Conservation (phyloP, 768 basidiomycete species). For the Astraeus odoratus region DNA sequence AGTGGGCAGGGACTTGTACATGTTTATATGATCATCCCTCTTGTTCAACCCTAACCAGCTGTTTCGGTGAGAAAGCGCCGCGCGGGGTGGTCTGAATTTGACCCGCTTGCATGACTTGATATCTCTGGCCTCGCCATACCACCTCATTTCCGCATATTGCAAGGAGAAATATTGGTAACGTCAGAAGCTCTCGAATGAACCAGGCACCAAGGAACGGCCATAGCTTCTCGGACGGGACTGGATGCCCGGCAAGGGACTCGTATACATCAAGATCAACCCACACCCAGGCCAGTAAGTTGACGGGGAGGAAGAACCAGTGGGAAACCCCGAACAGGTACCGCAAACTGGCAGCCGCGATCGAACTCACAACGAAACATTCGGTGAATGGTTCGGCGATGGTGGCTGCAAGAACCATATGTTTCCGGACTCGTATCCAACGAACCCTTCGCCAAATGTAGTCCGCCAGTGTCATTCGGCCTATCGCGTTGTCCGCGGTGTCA, state of each 20-base stretch:
- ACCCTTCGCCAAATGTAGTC: conserved; percentile 88
- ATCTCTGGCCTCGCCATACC: conserved; percentile 79
- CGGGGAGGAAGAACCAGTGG: conserved; percentile 43
- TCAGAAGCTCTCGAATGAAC: conserved; percentile 70
- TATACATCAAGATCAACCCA: conserved; percentile 79
- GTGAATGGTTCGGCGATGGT: conserved; percentile 91
- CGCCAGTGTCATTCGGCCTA: conserved; percentile 79
- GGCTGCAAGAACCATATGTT: conserved; percentile 84
- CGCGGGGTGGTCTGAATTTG: conserved; percentile 40
- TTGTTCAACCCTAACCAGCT: conserved; percentile 22
- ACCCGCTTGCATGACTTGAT: conserved; percentile 69
- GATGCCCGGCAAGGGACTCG: conserved; percentile 63
- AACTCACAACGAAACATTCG: conserved; percentile 69
- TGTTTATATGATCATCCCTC: conserved; percentile 7
- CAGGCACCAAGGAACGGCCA: conserved; percentile 71
- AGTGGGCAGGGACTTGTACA: conserved; percentile 11
- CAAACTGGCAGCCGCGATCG: conserved; percentile 54
- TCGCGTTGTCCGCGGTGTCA: conserved; percentile 83
- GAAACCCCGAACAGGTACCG: conserved; percentile 45
- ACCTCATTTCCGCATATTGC: conserved; percentile 81
- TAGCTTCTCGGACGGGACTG: conserved; percentile 41
- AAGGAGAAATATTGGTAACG: conserved; percentile 82
- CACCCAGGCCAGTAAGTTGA: conserved; percentile 68
- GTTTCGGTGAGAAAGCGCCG: conserved; percentile 7
- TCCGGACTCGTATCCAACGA: conserved; percentile 95